Percentiles rank a stretch among this genome's conserved stretches.
Conservation (phyloP, 2,329 filamentous ascomycete species). For the Ceratocystis diversiconidia region DNA sequence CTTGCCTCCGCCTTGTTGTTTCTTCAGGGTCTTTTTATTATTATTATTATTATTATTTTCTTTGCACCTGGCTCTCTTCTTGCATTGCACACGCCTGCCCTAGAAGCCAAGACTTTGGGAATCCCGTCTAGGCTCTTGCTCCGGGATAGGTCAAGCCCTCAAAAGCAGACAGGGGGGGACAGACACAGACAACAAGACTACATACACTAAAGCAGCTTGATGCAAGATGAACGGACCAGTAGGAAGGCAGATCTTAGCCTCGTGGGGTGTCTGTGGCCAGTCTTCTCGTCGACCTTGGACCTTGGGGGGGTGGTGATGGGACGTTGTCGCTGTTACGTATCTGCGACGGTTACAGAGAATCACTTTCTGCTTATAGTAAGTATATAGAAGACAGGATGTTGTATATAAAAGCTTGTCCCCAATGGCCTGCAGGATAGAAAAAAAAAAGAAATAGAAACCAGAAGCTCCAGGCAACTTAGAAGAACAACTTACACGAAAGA, state of each 20-base stretch:
- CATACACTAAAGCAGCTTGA: too few species aligned
- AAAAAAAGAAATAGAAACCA: background rate
- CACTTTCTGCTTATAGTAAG: background rate
- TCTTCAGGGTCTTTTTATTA: background rate
- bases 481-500: background rate
- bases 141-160: conserved; percentile 3
- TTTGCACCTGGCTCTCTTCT: background rate
- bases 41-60: background rate
- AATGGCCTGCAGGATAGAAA: background rate
- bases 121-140: background rate
- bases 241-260: background rate
- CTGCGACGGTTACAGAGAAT: background rate
- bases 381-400: conserved; percentile 2
- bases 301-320: background rate
- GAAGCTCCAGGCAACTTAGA: background rate
- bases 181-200: background rate
- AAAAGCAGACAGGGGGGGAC: background rate
- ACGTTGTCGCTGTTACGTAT: background rate
- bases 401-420: conserved; percentile 14
- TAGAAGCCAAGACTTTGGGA: conserved; percentile 2
- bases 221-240: background rate
- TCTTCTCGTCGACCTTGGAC: background rate
- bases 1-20: background rate
- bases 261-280: conserved; percentile 4
- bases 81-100: background rate